These are phyloP conservation scores for Penicillium angulare DNA, from an alignment of 495 filamentous ascomycete genomes.

Conservation along the genomic window DNA sequence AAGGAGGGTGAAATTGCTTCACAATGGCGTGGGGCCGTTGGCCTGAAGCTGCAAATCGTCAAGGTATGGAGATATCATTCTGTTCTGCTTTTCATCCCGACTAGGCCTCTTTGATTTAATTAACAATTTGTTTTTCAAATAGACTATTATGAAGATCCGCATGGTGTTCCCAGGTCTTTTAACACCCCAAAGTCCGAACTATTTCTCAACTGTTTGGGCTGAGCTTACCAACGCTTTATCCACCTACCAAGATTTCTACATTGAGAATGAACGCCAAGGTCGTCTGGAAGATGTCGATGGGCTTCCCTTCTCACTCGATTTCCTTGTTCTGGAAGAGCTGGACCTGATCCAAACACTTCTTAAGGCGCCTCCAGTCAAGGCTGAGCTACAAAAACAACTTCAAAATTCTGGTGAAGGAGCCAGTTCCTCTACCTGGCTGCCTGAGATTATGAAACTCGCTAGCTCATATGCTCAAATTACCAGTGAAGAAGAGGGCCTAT, in stretches of 20 bases:
- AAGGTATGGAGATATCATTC: slow-evolving; percentile 49
- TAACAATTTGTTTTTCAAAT: background rate
- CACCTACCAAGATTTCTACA: slow-evolving; percentile 77
- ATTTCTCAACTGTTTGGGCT: slow-evolving; percentile 85
- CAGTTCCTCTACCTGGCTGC: slow-evolving; percentile 62
- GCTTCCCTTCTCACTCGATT: slow-evolving; percentile 93
- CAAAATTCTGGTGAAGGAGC: slow-evolving; percentile 56
- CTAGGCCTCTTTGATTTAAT: background rate
- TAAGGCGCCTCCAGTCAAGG: slow-evolving; percentile 77
- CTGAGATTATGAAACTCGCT: slow-evolving; percentile 78
- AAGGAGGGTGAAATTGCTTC: slow-evolving; percentile 45
- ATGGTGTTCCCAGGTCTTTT: slow-evolving; percentile 79
- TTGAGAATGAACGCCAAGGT: slow-evolving; percentile 79
- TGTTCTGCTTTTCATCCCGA: background rate
- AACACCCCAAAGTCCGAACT: slow-evolving; percentile 68
- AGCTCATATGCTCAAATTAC: slow-evolving; percentile 88
- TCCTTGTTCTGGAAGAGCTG: slow-evolving; percentile 86
- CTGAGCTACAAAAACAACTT: slow-evolving; percentile 76
- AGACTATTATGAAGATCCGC: slow-evolving; percentile 89
- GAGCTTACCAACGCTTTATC: slow-evolving; percentile 71
- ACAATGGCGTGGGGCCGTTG: slow-evolving; percentile 74
- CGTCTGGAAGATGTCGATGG: slow-evolving; percentile 86
- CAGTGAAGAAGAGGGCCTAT: slow-evolving; percentile 86
- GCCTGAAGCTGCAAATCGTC: slow-evolving; percentile 84
- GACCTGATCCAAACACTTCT: slow-evolving; percentile 89